Evolutionary conservation across 2,329 filamentous ascomycete genomes (phyloP).

Genomic region (Akanthomyces uredinophilus): DNA sequence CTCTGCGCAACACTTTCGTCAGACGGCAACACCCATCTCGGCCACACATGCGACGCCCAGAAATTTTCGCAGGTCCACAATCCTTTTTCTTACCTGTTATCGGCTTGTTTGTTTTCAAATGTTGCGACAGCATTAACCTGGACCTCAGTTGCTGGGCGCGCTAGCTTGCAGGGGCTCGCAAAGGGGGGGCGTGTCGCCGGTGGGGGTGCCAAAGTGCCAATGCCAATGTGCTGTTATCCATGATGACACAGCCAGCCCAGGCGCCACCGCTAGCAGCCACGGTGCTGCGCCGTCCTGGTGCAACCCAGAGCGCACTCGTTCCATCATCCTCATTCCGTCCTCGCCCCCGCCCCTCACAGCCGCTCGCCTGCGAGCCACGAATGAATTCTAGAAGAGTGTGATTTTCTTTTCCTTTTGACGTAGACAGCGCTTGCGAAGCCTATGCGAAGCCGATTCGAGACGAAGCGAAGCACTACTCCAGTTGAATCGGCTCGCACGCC

Average conservation of each 20-base stretch:
- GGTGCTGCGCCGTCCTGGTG: not conserved
- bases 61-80: not conserved
- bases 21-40: not conserved
- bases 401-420: not conserved
- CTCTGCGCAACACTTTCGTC: not conserved
- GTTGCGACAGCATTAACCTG: slow-evolving; percentile 3
- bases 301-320: not conserved
- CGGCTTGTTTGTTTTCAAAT: slow-evolving; percentile 3
- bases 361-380: not conserved
- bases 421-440: not conserved
- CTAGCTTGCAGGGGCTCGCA: slow-evolving; percentile 7
- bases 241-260: slow-evolving; percentile 9
- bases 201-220: slow-evolving; percentile 2
- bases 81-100: not conserved
- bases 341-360: not conserved
- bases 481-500: not conserved
- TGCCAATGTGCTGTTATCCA: not conserved
- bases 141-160: not conserved
- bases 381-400: not conserved
- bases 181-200: slow-evolving; percentile 6
- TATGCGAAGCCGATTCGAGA: not conserved
- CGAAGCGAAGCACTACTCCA: not conserved
- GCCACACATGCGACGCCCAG: not conserved
- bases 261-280: slow-evolving; percentile 5
- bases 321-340: not conserved